A percentile compares a stretch with the other conserved stretches of the same genome.
phyloP scores from a whole-genome alignment of 75 land plant genomes.

The Pinus albicaulis region DNA sequence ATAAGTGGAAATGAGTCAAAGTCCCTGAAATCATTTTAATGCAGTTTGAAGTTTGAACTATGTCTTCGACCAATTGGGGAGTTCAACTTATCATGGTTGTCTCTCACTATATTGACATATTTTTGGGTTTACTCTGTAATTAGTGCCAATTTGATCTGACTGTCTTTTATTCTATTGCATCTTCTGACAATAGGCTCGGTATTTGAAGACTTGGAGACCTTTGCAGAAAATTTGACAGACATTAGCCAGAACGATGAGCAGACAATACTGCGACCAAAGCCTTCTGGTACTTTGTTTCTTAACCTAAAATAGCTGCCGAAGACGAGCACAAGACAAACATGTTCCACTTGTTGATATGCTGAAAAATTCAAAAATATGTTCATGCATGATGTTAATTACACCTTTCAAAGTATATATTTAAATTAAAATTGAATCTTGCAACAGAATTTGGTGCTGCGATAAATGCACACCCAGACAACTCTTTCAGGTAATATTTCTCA shows the following conservation, averaged over 20 bases:
- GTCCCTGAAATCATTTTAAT: background rate
- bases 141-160: background rate
- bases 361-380: background rate
- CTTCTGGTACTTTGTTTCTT: background rate
- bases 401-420: background rate
- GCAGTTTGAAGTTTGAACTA: background rate
- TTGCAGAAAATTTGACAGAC: background rate
- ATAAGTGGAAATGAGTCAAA: conserved; percentile 4
- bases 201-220: conserved; percentile 4
- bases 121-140: background rate
- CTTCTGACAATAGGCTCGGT: background rate
- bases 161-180: background rate
- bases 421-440: background rate
- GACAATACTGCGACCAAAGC: background rate
- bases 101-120: background rate
- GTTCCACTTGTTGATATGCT: background rate
- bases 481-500: conserved; percentile 9
- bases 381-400: background rate
- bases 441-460: background rate
- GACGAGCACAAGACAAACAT: background rate
- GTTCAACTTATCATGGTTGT: background rate
- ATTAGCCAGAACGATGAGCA: background rate
- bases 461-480: background rate
- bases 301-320: background rate
- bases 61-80: background rate